Evolutionary conservation across 2,329 filamentous ascomycete genomes (phyloP).

Genomic region (Pseudopithomyces maydicus): DNA sequence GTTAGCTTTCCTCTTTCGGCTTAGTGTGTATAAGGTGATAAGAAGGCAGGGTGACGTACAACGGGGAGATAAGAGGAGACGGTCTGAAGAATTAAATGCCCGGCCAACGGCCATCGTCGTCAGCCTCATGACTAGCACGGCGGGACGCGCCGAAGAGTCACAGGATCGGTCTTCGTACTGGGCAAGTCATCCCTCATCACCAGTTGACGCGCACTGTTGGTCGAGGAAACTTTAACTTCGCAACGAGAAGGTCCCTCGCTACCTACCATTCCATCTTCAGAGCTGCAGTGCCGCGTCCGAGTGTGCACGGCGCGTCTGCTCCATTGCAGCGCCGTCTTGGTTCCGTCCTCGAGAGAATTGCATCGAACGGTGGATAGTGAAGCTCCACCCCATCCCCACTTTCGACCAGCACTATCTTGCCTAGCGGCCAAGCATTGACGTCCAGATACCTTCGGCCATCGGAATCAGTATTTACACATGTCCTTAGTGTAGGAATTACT

Average conservation of each 20-base stretch:
- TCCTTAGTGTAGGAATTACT: not conserved
- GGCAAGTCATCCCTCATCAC: no score
- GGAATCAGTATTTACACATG: not conserved
- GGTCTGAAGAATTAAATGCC: no score
- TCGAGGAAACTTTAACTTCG: not conserved
- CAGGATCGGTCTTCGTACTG: no score
- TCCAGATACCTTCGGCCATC: conserved; percentile 28
- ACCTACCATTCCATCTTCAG: no score
- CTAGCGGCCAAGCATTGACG: conserved; percentile 35
- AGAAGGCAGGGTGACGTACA: not conserved
- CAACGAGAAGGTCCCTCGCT: not conserved
- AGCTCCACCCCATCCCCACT: conserved; percentile 23
- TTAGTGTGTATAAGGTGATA: not conserved
- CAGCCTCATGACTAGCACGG: no score
- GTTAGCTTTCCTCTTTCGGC: not conserved
- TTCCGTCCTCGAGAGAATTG: conserved; percentile 18
- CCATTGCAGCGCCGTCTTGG: not conserved
- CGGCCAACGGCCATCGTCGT: no score
- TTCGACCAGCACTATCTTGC: conserved; percentile 34
- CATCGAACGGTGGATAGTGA: conserved; percentile 38
- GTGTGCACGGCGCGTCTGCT: no score
- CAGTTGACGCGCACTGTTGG: not conserved
- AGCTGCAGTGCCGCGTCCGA: not conserved
- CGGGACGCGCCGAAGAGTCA: no score
- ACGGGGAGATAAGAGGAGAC: not conserved